Evolutionary conservation across 306 rosid genomes (phyloP).

Genomic region (Corylus americana): DNA sequence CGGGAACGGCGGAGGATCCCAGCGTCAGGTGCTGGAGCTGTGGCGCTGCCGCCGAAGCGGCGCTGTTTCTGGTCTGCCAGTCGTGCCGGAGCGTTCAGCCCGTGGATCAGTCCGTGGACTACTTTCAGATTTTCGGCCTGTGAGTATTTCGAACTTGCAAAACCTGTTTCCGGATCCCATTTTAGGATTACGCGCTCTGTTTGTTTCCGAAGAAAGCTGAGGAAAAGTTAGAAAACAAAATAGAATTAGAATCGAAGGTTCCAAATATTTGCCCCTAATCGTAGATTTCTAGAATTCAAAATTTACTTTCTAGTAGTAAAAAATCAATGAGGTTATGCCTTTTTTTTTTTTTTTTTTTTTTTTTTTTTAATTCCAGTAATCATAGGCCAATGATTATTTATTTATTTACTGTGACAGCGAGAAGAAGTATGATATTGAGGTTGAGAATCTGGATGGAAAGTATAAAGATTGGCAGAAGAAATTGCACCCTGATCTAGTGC

Average conservation of each 20-base stretch:
- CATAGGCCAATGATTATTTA: background rate
- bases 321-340: background rate
- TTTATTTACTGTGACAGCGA: constrained; percentile 47
- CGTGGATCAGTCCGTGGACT: constrained; percentile 63
- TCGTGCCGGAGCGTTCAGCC: constrained; percentile 82
- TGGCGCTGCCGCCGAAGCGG: constrained; percentile 34
- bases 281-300: background rate
- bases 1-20: constrained; percentile 39
- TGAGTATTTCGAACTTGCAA: constrained; percentile 34
- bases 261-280: background rate
- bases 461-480: constrained; percentile 96
- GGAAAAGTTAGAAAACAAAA: background rate
- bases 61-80: constrained; percentile 60
- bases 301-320: background rate
- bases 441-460: constrained; percentile 63
- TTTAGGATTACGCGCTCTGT: background rate
- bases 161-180: background rate
- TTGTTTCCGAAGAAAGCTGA: constrained; percentile 13
- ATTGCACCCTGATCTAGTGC: constrained; percentile 95
- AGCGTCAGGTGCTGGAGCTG: constrained; percentile 73
- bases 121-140: constrained; percentile 76
- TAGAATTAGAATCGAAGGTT: no score
- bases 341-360: background rate
- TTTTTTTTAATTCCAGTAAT: background rate
- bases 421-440: constrained; percentile 65